Evolutionary conservation across 2,329 filamentous ascomycete species (phyloP), one percentile per base, ranked within the genome.

Genomic region (Arthrobotrys entomopaga): DNA sequence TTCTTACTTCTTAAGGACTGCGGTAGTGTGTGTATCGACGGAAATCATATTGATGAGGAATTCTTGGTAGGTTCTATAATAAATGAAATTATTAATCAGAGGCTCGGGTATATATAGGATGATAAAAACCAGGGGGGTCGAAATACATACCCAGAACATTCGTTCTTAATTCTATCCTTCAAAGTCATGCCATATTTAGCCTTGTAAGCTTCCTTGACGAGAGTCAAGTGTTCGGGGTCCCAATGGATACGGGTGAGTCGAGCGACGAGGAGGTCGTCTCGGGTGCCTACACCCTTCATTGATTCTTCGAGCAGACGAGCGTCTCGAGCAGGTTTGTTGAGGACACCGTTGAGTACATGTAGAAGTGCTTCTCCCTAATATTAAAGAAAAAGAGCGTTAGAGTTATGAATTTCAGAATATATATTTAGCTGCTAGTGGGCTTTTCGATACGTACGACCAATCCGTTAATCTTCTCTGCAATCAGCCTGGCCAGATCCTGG

Each of bases 311-410:
- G 85, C 1, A 98, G 88, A 42, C 97, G 86, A 2, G 94, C 92
- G 81, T 98, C 95, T 65, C 95, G 91, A 76, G 96, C 92, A 4
- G 95, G 93, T 71, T 91, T 91, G 83, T 98, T 98, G 83, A 98
- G 96, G 67, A 96, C 89, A 79, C 95, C 95, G 82, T 98, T 97
- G 79, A 99, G 89, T 78, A 98, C 92, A 82, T 98, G 95, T 0
- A 93, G 92, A 42, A 98, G 88, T 19, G 96, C 89, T 83, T 99
- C 95, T 77, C 95, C 95, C 93, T 97, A 78, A 6, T 38, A 22
- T 67, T 38, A 61, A 24, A 26, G 24, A 26, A 29, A 49, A 54
- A 19, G 29, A 24, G n/a, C n/a, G 24, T 34, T 24, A 22, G 10
- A 53, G 38, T 34, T n/a, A 58, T 46, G 26, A 38, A 29, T 20